phyloP scores from a whole-genome alignment of 768 basidiomycete genomes.

The Cubamyces lactineus region DNA sequence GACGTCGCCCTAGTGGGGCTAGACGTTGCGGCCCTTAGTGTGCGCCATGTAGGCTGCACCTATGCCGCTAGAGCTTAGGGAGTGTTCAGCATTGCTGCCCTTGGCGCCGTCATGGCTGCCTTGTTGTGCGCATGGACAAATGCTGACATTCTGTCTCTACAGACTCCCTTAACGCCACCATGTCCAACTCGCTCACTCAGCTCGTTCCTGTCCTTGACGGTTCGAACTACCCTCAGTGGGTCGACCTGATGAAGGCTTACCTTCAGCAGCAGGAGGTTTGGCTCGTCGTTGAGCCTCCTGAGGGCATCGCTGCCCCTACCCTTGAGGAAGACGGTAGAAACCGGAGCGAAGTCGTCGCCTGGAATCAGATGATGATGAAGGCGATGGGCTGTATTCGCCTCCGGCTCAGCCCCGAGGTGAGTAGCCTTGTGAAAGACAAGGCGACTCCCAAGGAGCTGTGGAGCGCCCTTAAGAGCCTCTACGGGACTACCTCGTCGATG shows the following conservation, averaged over 20 bases:
- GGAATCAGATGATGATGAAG: too few species aligned
- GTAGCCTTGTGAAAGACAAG: too few species aligned
- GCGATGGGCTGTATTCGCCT: too few species aligned
- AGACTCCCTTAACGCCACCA: not conserved
- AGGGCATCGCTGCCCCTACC: too few species aligned
- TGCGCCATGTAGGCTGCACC: not conserved
- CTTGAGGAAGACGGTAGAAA: too few species aligned
- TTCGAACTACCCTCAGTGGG: not conserved
- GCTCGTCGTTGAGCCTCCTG: too few species aligned
- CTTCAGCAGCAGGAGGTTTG: not conserved
- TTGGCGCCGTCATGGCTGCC: slow-evolving; percentile 1
- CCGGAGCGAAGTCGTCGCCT: too few species aligned
- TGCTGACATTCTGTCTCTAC: slow-evolving; percentile 2
- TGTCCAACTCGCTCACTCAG: not conserved
- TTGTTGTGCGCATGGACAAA: slow-evolving; percentile 1
- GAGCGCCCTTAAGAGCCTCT: too few species aligned
- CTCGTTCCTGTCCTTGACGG: not conserved
- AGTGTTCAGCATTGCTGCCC: slow-evolving; percentile 3
- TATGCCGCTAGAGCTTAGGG: not conserved
- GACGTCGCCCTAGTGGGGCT: not conserved
- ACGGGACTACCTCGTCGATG: too few species aligned
- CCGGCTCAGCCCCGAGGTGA: too few species aligned
- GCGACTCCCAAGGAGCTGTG: too few species aligned
- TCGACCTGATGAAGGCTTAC: not conserved
- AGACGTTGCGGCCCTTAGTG: not conserved